A percentile compares a stretch with the other conserved stretches of the same genome.
phyloP scores from a whole-genome alignment of 768 basidiomycete species.

The Panaeolus cyanescens region DNA sequence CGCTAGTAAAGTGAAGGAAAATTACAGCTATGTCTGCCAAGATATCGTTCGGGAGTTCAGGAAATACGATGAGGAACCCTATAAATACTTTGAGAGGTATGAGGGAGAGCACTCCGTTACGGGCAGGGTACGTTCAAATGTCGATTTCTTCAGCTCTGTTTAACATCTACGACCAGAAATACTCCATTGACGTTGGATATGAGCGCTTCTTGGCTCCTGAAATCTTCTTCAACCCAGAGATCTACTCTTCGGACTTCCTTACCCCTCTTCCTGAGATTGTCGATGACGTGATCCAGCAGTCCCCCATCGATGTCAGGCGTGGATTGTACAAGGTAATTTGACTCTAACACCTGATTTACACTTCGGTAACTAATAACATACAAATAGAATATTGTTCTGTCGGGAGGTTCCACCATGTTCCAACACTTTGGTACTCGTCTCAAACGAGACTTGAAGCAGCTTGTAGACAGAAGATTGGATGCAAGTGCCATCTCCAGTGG shows the following conservation, averaged over 20 bases:
- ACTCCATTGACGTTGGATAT: slow-evolving; percentile 92
- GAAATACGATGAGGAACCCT: slow-evolving; percentile 96
- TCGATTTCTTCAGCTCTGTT: not conserved
- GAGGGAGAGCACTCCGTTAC: slow-evolving; percentile 95
- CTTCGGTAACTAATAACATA: not conserved
- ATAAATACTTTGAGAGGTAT: slow-evolving; percentile 92
- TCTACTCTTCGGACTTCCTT: slow-evolving; percentile 95
- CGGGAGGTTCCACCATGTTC: slow-evolving; percentile 99
- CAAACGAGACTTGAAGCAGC: slow-evolving; percentile 91
- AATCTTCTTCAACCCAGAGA: slow-evolving; percentile 99
- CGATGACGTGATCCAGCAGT: slow-evolving; percentile 92
- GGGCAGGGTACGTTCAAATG: slow-evolving; percentile 62
- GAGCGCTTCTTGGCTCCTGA: slow-evolving; percentile 99
- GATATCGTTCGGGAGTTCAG: slow-evolving; percentile 99
- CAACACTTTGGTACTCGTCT: slow-evolving; percentile 97
- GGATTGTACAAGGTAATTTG: slow-evolving; percentile 86
- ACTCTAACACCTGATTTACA: not conserved
- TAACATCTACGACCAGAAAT: slow-evolving; percentile 63
- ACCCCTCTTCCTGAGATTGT: slow-evolving; percentile 96
- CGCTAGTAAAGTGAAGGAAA: slow-evolving; percentile 95
- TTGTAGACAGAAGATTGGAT: slow-evolving; percentile 90
- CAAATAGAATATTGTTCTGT: slow-evolving; percentile 89
- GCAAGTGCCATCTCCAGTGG: slow-evolving; percentile 75
- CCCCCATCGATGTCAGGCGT: slow-evolving; percentile 95
- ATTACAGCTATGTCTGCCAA: slow-evolving; percentile 97